Evolutionary conservation across 306 rosid species (phyloP).

Genomic region (Acmispon strigosus): DNA sequence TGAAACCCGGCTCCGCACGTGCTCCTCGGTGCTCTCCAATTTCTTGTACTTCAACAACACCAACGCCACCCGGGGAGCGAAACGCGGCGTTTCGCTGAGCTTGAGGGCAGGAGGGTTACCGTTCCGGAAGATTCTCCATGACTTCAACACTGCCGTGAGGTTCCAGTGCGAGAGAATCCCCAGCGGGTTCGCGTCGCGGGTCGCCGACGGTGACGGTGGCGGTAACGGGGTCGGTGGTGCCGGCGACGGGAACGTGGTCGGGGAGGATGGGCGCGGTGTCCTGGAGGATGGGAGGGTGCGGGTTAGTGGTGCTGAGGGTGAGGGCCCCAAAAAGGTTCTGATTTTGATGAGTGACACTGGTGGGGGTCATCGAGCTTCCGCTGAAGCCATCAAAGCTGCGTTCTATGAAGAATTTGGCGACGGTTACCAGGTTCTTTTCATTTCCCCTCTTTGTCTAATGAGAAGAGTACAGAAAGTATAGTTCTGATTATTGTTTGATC

Average conservation of each 20-base stretch:
- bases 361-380: conserved; percentile 98
- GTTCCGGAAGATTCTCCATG: conserved; percentile 37
- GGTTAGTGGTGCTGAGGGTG: conserved; percentile 31
- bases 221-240: neutral
- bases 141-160: conserved; percentile 58
- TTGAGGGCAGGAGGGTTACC: conserved; percentile 26
- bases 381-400: conserved; percentile 90
- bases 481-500: neutral
- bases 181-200: conserved; percentile 69
- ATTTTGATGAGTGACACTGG: conserved; percentile 99
- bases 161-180: conserved; percentile 65
- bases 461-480: neutral
- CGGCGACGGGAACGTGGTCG: neutral
- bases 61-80: conserved; percentile 15
- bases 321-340: conserved; percentile 58
- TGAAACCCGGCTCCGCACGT: conserved; percentile 29
- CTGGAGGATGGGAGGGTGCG: conserved; percentile 26
- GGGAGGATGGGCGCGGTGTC: conserved; percentile 28
- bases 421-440: conserved; percentile 60
- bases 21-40: conserved; percentile 35
- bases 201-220: conserved; percentile 16
- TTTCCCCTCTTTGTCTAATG: neutral
- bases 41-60: conserved; percentile 36
- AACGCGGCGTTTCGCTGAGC: conserved; percentile 41
- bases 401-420: conserved; percentile 76